phyloP scores from a whole-genome alignment of 2,329 filamentous ascomycete species.

The Trichoderma harzianum region DNA sequence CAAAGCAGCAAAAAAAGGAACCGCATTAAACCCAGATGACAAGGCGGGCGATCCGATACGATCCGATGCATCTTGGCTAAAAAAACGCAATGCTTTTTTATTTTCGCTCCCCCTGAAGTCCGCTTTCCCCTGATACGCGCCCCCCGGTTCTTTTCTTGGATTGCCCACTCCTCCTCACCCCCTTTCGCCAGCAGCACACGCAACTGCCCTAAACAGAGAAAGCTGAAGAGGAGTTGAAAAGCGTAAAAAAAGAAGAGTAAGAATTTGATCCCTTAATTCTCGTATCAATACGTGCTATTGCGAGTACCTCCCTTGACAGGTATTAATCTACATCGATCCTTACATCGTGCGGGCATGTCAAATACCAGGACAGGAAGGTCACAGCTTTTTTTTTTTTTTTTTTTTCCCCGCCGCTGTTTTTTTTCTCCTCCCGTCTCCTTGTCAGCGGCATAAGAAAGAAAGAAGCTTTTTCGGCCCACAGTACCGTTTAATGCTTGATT shows the following conservation, averaged over 20 bases:
- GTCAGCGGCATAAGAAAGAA: background rate
- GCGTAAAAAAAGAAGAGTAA: background rate
- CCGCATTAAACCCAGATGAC: conserved; percentile 13
- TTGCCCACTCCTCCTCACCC: background rate
- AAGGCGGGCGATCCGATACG: conserved; percentile 17
- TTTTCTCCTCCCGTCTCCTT: background rate
- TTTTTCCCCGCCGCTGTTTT: background rate
- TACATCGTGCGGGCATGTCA: background rate
- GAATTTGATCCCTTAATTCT: background rate
- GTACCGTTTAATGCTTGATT: background rate
- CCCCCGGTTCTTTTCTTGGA: background rate
- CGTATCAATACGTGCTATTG: background rate
- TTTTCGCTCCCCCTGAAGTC: background rate
- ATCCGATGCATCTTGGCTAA: conserved; percentile 16
- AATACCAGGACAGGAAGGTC: background rate
- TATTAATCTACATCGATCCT: conserved; percentile 3
- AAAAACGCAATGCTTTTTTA: background rate
- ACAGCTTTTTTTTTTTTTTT: no score
- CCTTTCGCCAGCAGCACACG: background rate
- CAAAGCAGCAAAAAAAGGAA: background rate
- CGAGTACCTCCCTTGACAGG: background rate
- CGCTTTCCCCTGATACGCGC: background rate
- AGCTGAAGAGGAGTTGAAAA: background rate
- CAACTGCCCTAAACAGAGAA: background rate
- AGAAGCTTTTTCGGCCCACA: conserved; percentile 10